A percentile compares a stretch with the other conserved stretches of the same genome.
phyloP scores from a whole-genome alignment of 202 grass and related monocot species.

The Carex arenaria region DNA sequence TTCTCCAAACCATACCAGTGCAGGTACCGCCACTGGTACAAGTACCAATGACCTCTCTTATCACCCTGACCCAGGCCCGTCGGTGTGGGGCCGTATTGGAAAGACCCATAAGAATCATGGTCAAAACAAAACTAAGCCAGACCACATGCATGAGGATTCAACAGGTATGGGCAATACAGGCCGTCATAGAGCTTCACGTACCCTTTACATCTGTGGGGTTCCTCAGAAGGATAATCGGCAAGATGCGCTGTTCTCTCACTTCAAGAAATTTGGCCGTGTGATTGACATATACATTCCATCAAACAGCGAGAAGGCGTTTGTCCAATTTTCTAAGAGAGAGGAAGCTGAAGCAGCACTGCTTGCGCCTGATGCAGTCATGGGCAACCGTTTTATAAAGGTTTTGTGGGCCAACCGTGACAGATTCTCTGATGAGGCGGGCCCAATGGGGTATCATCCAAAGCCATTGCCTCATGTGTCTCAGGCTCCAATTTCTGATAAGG shows the following conservation, averaged over 20 bases:
- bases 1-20: slow-evolving; percentile 31
- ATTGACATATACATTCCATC: slow-evolving; percentile 93
- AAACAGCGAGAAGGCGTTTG: slow-evolving; percentile 86
- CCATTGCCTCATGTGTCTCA: slow-evolving; percentile 10
- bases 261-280: slow-evolving; percentile 88
- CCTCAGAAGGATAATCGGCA: slow-evolving; percentile 70
- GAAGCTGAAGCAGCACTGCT: slow-evolving; percentile 93
- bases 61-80: slow-evolving; percentile 40
- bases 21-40: slow-evolving; percentile 25
- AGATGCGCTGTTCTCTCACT: slow-evolving; percentile 72
- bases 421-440: slow-evolving; percentile 33
- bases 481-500: not conserved
- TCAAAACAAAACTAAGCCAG: slow-evolving; percentile 32
- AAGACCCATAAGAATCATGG: slow-evolving; percentile 40
- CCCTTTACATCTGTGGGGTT: slow-evolving; percentile 87
- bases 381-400: slow-evolving; percentile 94
- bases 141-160: slow-evolving; percentile 25
- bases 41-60: slow-evolving; percentile 5
- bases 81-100: slow-evolving; percentile 73
- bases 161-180: slow-evolving; percentile 9
- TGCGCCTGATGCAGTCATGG: slow-evolving; percentile 96
- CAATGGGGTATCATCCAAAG: slow-evolving; percentile 5
- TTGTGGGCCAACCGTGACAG: slow-evolving; percentile 98
- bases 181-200: slow-evolving; percentile 88
- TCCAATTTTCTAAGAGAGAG: slow-evolving; percentile 90